phyloP scores from a whole-genome alignment of 768 basidiomycete genomes.

The Tephrocybe rancida region DNA sequence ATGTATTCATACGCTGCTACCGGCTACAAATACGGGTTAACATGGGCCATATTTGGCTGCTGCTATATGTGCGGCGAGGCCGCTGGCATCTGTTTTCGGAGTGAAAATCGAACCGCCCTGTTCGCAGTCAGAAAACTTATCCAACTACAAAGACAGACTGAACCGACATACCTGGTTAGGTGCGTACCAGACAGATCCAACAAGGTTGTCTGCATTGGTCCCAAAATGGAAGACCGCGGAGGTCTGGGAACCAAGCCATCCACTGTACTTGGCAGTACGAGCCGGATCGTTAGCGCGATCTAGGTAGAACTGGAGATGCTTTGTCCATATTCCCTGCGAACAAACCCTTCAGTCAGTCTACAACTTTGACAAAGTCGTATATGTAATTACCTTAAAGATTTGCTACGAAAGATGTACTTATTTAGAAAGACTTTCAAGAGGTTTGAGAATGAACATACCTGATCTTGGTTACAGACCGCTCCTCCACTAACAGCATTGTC shows the following conservation, averaged over 20 bases:
- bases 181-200: slow-evolving; percentile 51
- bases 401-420: slow-evolving; percentile 26
- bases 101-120: slow-evolving; percentile 47
- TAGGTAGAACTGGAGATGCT: slow-evolving; percentile 52
- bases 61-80: slow-evolving; percentile 42
- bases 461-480: slow-evolving; percentile 46
- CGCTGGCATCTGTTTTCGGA: slow-evolving; percentile 45
- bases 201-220: slow-evolving; percentile 37
- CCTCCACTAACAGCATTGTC: slow-evolving; percentile 44
- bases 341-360: background rate
- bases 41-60: slow-evolving; percentile 47
- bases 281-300: slow-evolving; percentile 43
- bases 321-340: slow-evolving; percentile 51
- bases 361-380: background rate
- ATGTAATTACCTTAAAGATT: slow-evolving; percentile 44
- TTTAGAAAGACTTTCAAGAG: background rate
- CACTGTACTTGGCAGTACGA: slow-evolving; percentile 44
- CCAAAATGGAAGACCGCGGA: slow-evolving; percentile 47
- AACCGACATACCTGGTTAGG: slow-evolving; percentile 34
- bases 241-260: slow-evolving; percentile 41
- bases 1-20: background rate
- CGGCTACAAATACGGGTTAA: slow-evolving; percentile 16
- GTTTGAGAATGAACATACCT: slow-evolving; percentile 25
- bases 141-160: background rate
- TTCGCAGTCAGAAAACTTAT: background rate